Evolutionary conservation across 1,284 basidiomycete species (phyloP).

Genomic region (Tetrapyrgos nigripes): DNA sequence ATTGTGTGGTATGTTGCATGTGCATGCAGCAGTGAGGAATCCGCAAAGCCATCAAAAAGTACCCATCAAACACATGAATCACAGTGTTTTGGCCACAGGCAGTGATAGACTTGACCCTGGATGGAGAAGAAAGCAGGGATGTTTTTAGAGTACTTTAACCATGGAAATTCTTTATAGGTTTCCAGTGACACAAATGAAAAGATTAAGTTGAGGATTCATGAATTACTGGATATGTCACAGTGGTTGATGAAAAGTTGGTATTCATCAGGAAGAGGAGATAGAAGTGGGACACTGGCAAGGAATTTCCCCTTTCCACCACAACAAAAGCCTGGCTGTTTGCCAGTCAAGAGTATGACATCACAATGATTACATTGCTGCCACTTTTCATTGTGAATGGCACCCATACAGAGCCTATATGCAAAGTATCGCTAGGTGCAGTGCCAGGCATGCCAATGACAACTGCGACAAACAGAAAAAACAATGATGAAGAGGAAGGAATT

Average conservation of each 20-base stretch:
- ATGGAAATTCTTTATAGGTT: constrained; percentile 31
- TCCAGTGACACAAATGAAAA: constrained; percentile 41
- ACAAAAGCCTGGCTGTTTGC: constrained; percentile 24
- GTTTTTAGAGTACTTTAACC: constrained; percentile 1
- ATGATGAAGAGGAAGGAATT: no score
- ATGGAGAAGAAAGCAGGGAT: constrained; percentile 31
- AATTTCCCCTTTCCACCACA: constrained; percentile 22
- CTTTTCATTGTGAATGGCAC: no score
- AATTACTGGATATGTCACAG: constrained; percentile 22
- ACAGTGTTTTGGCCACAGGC: constrained; percentile 29
- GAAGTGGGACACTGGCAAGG: constrained; percentile 17
- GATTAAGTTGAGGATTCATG: constrained; percentile 34
- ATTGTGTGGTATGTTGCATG: no score
- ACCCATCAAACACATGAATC: constrained; percentile 38
- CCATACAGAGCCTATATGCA: no score
- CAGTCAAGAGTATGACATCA: constrained; percentile 20
- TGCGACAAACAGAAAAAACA: no score
- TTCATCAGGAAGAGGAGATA: no score
- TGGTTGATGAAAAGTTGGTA: no score
- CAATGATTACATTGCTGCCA: constrained; percentile 17
- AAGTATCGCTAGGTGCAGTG: no score
- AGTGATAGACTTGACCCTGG: constrained; percentile 39
- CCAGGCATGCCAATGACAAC: no score
- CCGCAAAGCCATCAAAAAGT: constrained; percentile 37
- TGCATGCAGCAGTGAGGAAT: constrained; percentile 13